Percentiles rank a stretch among this genome's conserved stretches.
Evolutionary conservation across 768 basidiomycete species (phyloP).

Genomic region (Lentinula lateritia): DNA sequence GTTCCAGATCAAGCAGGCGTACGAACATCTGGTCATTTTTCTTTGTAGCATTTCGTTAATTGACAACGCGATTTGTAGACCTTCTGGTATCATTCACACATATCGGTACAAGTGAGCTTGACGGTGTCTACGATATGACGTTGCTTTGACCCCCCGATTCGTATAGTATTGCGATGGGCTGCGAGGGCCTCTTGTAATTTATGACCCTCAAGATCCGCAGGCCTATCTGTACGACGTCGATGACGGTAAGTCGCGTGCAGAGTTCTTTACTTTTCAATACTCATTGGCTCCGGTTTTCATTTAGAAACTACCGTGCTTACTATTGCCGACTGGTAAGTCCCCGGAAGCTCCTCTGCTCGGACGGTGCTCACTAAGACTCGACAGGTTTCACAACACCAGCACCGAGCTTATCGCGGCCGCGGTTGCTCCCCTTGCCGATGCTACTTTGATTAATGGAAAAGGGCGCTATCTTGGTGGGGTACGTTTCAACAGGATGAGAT

Average conservation of each 20-base stretch:
- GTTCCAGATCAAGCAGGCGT: constrained; percentile 25
- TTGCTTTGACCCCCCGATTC: background rate
- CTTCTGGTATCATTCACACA: constrained; percentile 30
- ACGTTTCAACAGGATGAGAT: background rate
- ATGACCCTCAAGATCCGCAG: constrained; percentile 15
- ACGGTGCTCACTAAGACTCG: background rate
- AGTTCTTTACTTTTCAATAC: background rate
- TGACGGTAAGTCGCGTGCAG: constrained; percentile 11
- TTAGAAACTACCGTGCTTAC: constrained; percentile 6
- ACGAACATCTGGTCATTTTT: background rate
- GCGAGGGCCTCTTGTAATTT: constrained; percentile 9
- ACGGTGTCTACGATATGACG: background rate
- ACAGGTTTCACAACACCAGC: background rate
- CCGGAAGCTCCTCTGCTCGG: background rate
- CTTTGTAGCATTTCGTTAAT: constrained; percentile 17
- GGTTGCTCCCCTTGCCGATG: constrained; percentile 4
- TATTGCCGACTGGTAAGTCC: constrained; percentile 4
- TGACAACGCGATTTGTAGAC: constrained; percentile 10
- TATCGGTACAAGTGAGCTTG: constrained; percentile 7
- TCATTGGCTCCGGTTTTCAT: background rate
- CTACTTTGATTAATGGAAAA: constrained; percentile 10
- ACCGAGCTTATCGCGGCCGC: background rate
- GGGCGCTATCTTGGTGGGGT: background rate
- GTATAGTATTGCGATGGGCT: constrained; percentile 15
- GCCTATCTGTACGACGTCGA: constrained; percentile 15